Base-by-base conservation (phyloP, 768 basidiomycete genomes). In the Amanita exitialis region DNA sequence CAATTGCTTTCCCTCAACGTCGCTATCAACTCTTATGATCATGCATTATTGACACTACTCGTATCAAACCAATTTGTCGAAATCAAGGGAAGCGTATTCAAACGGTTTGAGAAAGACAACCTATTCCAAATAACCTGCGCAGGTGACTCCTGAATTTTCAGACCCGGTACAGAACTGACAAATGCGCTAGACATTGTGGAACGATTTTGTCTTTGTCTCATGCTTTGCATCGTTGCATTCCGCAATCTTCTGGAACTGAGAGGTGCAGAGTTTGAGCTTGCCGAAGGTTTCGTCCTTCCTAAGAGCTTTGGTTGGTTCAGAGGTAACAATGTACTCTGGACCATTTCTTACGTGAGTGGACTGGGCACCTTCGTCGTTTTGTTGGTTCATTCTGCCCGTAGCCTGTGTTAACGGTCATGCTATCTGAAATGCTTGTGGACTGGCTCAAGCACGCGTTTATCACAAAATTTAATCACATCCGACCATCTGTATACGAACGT, bases 361-460 rank as follows among this genome's bases (percentile, higher is more conserved):
- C 23, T 32, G 23, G n/a, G n/a, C 18, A n/a, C 32, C 10, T 28
- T 6, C 36, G 52, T 27, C 51, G 21, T 27, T 10, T 35, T 6
- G n/a, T n/a, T 27, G 25, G 6, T 21, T 27, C 12, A 38, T 13
- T 25, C 28, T 32, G 15, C 30, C 18, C 49, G 16, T 59, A 96
- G 93, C 96, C 96, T 18, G 92, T 95, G 1, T 57, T 97, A 45
- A 87, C 89, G 2, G 96, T 99, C 3, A 74, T 98, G 65, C 61
- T 82, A 3, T 95, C 92, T 2, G 96, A 99, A 65, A 87, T 90
- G 77, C 65, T 88, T 10, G 96, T 99, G 9, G 96, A 99, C 64
- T 99, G 95, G 95, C 74, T 98, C 46, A 99, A 99, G 64, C 96
- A 99, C 61, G 95, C 94, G 8, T 99, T 98, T 69, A 98, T 99